These are phyloP conservation scores for Takashimella koratensis DNA, from an alignment of 1,284 basidiomycete genomes.

Conservation along the genomic window DNA sequence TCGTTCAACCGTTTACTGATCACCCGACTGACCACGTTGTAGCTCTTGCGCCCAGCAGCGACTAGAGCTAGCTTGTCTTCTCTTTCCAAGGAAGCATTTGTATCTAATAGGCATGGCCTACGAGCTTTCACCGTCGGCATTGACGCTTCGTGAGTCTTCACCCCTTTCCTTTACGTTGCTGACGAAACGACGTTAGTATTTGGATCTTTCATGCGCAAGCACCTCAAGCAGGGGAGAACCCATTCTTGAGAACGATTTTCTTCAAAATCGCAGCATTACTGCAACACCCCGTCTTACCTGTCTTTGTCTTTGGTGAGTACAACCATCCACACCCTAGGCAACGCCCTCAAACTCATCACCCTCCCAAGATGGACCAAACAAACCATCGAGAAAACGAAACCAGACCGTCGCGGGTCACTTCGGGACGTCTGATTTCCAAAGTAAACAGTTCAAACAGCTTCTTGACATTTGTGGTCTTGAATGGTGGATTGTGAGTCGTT, in stretches of 20 bases:
- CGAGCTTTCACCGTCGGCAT: conserved; percentile 49
- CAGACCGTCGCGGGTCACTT: conserved; percentile 51
- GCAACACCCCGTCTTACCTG: conserved; percentile 70
- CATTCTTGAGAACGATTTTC: conserved; percentile 54
- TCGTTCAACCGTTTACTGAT: not conserved
- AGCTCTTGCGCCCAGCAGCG: conserved; percentile 46
- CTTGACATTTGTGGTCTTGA: conserved; percentile 86
- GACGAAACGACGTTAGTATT: conserved; percentile 43
- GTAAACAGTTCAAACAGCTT: conserved; percentile 68
- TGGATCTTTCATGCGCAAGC: conserved; percentile 53
- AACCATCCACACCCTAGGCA: not conserved
- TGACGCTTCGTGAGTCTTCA: conserved; percentile 45
- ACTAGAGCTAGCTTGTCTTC: conserved; percentile 30
- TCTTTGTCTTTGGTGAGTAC: conserved; percentile 76
- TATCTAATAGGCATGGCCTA: conserved; percentile 35
- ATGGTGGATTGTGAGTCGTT: conserved; percentile 63
- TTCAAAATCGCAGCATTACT: conserved; percentile 63
- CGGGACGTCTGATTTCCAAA: conserved; percentile 60
- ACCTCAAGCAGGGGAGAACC: conserved; percentile 50
- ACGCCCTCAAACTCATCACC: not conserved
- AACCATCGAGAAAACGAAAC: conserved; percentile 77
- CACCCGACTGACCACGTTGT: not conserved
- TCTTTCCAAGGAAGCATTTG: conserved; percentile 40
- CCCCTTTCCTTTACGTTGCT: not conserved
- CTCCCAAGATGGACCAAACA: conserved; percentile 64